Base-by-base conservation (phyloP, 139 green algal genomes). In the Chlamydomonas urium region DNA sequence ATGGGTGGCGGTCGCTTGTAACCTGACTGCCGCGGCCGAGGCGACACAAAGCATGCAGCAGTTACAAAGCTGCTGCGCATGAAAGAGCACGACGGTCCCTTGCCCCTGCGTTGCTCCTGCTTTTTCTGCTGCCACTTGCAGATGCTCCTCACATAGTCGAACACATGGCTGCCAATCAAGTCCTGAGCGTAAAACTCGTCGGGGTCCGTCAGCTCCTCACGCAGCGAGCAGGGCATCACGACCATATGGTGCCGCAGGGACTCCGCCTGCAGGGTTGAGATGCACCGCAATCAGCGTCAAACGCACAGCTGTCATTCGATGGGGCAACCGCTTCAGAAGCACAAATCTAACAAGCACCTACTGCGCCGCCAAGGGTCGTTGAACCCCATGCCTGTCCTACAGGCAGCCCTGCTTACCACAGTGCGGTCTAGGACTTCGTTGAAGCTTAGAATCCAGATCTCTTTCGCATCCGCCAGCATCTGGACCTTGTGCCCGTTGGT, bases 171-270 rank as follows among this genome's bases (percentile, higher is more conserved):
- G 6, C 74, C 79, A 5, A 77, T 53, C 0, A 85, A 59, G 72
- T 85, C 79, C 24, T 62, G 72, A 2, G 71, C 79, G 65, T 79
- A 85, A 36, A 81, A 85, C 61, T 81, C 75, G 34, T 81, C 79
- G 14, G 74, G 66, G 58, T 79, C 66, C 14, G 48, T 42, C 31
- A 83, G 69, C 37, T 8, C 1, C 58, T 61, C 69, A 4, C 78
- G 68, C 10, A 69, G 57, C 0, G 63, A 19, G 2, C 57, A 2
- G 24, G 73, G 65, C 3, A 79, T 70, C 26, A 69, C 8, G 24
- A 79, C 45, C 33, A 37, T 36, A 32, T 60, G 72, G n/a, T 38
- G 48, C 5, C 31, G 42, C 24, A 85, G 71, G 29, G 65, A 38
- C 66, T 85, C 79, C 2, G 79, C 79, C 23, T 35, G 29, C 8